Conservation (phyloP, 2,329 filamentous ascomycete genomes). For the Emergomyces orientalis region DNA sequence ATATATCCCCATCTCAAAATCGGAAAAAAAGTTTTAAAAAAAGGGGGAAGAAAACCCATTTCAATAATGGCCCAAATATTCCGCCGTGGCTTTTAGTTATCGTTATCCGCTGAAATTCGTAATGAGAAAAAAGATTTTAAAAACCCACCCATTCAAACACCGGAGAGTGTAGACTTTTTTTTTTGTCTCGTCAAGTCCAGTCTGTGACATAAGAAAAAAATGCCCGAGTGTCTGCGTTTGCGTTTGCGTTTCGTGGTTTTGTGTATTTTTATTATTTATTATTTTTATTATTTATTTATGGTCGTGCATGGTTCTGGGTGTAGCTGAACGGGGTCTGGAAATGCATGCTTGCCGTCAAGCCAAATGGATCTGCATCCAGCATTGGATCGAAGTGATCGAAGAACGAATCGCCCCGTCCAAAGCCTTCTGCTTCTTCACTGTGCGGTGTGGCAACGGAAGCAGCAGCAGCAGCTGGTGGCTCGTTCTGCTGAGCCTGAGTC, state of each 20-base stretch:
- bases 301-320: conserved; percentile 32
- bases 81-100: too few relatives aligned
- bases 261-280: not conserved
- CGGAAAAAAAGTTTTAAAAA: too few relatives aligned
- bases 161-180: not conserved
- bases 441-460: conserved; percentile 31
- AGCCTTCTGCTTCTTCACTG: conserved; percentile 29
- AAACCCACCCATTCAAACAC: not conserved
- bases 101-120: too few relatives aligned
- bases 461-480: not conserved
- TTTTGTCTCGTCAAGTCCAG: not conserved
- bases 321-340: conserved; percentile 70
- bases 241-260: not conserved
- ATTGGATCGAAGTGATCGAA: conserved; percentile 73
- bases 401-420: conserved; percentile 39
- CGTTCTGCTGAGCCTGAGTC: not conserved
- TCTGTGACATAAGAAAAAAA: not conserved
- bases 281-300: conserved; percentile 15
- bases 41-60: too few relatives aligned
- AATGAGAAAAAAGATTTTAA: not conserved
- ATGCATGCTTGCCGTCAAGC: conserved; percentile 87
- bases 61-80: too few relatives aligned
- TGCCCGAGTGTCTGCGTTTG: not conserved
- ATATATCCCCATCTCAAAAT: too few relatives aligned
- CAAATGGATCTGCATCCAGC: conserved; percentile 87